Base-by-base conservation (phyloP, 164 flowering plant species). In the Euptelea pleiosperma region DNA sequence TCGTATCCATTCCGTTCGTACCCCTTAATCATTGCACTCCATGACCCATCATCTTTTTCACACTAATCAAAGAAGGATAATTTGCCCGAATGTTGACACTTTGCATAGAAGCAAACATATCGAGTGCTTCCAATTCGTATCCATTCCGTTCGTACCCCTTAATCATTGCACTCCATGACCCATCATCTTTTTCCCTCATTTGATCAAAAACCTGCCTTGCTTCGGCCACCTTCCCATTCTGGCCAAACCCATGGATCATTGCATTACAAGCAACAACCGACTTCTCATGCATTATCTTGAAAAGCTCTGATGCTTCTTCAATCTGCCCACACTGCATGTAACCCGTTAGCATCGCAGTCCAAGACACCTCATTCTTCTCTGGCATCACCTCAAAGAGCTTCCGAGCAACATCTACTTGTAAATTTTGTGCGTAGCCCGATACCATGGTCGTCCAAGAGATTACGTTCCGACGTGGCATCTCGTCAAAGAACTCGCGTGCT, bases 351-450 rank as follows among this genome's bases (percentile, higher is more conserved):
- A 89, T 84, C 4, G 85, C 85, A 0, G 87, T 79, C 91, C 91
- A 86, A 2, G 91, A 68, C 31, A 84, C 85, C 71, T 84, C 96
- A 62, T 81, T 86, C 70, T 77, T 89, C 73, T 79, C 88, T 6
- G 94, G 96, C 87, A 81, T 84, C 62, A 86, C 93, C 70, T 82
- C 91, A 67, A 89, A 86, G 41, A 89, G 86, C 73, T 89, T 86
- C 71, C 89, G 69, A 2, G 87, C 96, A 58, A 84, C 51, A 58
- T 89, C 91, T 16, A 83, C 86, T 52, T 45, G 68, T 25, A 62
- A 59, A 70, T 82, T 82, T 55, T 79, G 80, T 2, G 67, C 72
- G 73, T 86, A 89, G 21, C 96, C 93, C n/a, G 74, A 52, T 28
- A 86, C 68, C 91, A 89, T 84, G 12, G 80, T 58, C 12, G 89